Evolutionary conservation across 2,329 filamentous ascomycete species (phyloP).

Genomic region (Parasarocladium wereldwijsianum): DNA sequence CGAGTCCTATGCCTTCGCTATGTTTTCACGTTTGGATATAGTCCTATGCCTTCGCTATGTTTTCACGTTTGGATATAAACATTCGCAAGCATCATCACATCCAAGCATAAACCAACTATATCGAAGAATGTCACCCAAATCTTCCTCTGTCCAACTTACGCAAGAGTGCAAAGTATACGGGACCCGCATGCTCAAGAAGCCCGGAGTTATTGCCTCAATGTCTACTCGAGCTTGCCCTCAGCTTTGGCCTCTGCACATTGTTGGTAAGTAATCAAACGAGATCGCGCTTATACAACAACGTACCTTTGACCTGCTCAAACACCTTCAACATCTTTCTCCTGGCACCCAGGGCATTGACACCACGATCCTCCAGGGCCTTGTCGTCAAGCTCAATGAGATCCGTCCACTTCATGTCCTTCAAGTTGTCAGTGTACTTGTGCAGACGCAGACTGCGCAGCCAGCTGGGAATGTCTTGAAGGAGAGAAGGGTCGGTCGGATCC

Average conservation of each 20-base stretch:
- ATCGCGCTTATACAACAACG: slow-evolving; percentile 8
- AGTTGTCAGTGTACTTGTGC: slow-evolving; percentile 97
- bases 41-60: too few relatives aligned
- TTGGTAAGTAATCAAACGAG: slow-evolving; percentile 8
- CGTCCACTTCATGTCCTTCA: slow-evolving; percentile 95
- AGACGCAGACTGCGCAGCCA: slow-evolving; percentile 90
- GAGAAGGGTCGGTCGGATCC: slow-evolving; percentile 80
- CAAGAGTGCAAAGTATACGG: neutral
- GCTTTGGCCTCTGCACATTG: slow-evolving; percentile 47
- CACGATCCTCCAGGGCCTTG: slow-evolving; percentile 78
- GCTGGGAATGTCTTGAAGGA: slow-evolving; percentile 88
- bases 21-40: too few relatives aligned
- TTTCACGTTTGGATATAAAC: too few relatives aligned
- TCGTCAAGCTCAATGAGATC: slow-evolving; percentile 88
- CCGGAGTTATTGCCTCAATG: neutral
- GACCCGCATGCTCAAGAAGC: neutral
- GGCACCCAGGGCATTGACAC: slow-evolving; percentile 88
- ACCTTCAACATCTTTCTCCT: slow-evolving; percentile 98
- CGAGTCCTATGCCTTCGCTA: too few relatives aligned
- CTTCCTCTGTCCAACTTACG: neutral
- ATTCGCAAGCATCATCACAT: too few relatives aligned
- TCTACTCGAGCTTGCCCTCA: slow-evolving; percentile 51
- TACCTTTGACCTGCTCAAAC: slow-evolving; percentile 86
- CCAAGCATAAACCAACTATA: neutral
- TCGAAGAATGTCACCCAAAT: neutral